Evolutionary conservation across 2,329 filamentous ascomycete genomes (phyloP).

Genomic region (Bipolaris gigantea): DNA sequence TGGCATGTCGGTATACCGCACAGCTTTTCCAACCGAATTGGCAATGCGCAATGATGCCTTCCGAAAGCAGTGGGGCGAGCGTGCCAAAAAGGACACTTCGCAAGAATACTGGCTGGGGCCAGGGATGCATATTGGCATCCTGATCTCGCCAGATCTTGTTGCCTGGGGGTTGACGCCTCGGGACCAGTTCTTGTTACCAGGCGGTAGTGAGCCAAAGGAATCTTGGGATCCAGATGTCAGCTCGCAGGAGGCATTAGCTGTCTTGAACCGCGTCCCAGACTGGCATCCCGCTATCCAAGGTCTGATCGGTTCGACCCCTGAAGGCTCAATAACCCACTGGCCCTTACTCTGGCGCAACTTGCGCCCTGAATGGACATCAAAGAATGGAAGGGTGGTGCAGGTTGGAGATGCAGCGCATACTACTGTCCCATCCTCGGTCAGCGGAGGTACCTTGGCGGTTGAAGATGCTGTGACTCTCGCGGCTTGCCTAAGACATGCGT

Average conservation of each 20-base stretch:
- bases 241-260: constrained; percentile 1
- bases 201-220: not conserved
- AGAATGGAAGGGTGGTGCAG: constrained; percentile 28
- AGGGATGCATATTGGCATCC: constrained; percentile 8
- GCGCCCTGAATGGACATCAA: constrained; percentile 51
- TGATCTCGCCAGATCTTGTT: constrained; percentile 3
- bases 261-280: constrained; percentile 1
- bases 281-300: constrained; percentile 6
- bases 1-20: constrained; percentile 9
- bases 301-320: not conserved
- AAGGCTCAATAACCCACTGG: constrained; percentile 49
- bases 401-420: constrained; percentile 56
- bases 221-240: constrained; percentile 8
- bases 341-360: constrained; percentile 56
- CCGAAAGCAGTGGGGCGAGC: constrained; percentile 1
- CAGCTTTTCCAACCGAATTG: not conserved
- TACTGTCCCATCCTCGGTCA: constrained; percentile 54
- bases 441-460: constrained; percentile 41
- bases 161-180: constrained; percentile 6
- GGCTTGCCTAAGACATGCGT: not conserved
- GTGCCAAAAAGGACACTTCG: not conserved
- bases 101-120: constrained; percentile 8
- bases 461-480: not conserved
- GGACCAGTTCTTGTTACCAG: not conserved
- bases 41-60: not conserved